These are phyloP conservation scores for Macadamia integrifolia DNA, from an alignment of 164 flowering plant genomes.

Conservation along the genomic window DNA sequence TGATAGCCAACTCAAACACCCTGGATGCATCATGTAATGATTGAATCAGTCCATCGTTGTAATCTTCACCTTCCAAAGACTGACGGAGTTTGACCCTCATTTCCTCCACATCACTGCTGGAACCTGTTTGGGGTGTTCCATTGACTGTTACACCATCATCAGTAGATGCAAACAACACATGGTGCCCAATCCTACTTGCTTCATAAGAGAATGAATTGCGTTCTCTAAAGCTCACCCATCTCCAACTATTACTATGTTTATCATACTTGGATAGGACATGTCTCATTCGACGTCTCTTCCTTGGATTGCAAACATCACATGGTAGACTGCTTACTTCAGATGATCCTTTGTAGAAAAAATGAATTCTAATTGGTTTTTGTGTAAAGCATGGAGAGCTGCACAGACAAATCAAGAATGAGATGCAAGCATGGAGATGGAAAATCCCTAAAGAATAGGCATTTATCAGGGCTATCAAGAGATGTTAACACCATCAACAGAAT, in stretches of 20 bases:
- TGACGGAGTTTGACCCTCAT: constrained; percentile 60
- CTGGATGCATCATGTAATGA: constrained; percentile 87
- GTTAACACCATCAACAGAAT: not conserved
- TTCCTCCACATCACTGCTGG: constrained; percentile 52
- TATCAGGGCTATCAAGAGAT: not conserved
- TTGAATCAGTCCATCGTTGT: constrained; percentile 66
- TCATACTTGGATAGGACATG: constrained; percentile 23
- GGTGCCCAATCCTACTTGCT: constrained; percentile 29
- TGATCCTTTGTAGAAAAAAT: constrained; percentile 26
- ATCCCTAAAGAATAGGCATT: not conserved
- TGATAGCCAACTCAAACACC: constrained; percentile 82
- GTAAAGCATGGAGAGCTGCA: constrained; percentile 54
- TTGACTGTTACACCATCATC: constrained; percentile 85
- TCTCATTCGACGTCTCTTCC: constrained; percentile 30
- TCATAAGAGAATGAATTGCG: constrained; percentile 18
- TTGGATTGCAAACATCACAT: constrained; percentile 31
- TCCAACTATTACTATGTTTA: constrained; percentile 16
- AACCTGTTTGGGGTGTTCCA: constrained; percentile 53
- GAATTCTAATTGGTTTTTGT: constrained; percentile 23
- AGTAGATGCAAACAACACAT: constrained; percentile 44
- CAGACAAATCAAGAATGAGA: constrained; percentile 14
- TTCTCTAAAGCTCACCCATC: constrained; percentile 23
- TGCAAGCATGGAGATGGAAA: not conserved
- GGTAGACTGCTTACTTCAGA: constrained; percentile 26
- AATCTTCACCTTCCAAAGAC: constrained; percentile 58